These are phyloP conservation scores for Tolypocladium amazonense DNA, from an alignment of 2,329 filamentous ascomycete genomes.

Conservation along the genomic window DNA sequence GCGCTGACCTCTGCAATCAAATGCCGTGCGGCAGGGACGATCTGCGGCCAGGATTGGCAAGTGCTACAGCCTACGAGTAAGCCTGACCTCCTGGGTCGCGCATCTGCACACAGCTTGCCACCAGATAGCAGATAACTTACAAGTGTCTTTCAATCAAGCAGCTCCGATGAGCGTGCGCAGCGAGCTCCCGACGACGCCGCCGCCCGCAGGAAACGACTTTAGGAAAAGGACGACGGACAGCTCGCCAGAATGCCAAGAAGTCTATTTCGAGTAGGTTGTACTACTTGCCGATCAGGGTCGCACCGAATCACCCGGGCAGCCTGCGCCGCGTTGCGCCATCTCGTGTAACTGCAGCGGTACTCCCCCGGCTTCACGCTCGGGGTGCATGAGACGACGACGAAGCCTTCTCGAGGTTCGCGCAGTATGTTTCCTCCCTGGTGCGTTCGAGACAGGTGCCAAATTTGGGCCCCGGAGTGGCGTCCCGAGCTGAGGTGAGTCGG, in stretches of 20 bases:
- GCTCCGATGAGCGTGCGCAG: neutral
- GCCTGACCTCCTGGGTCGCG: neutral
- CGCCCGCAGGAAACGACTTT: neutral
- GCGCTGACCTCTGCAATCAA: neutral
- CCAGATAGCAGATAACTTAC: neutral
- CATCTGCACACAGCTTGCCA: neutral
- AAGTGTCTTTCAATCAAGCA: neutral
- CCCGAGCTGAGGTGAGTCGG: neutral
- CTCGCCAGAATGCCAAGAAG: neutral
- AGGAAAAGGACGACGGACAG: neutral
- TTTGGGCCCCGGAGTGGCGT: neutral
- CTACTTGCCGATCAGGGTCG: neutral
- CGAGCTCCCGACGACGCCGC: neutral
- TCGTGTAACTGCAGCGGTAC: neutral
- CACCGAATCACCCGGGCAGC: neutral
- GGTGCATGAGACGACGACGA: neutral
- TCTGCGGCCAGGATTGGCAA: neutral
- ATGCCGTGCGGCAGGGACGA: neutral
- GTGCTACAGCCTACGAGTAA: neutral
- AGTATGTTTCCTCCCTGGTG: neutral
- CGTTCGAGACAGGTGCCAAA: too few relatives aligned
- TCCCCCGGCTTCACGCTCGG: neutral
- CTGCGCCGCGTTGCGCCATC: neutral
- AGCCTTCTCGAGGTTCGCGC: neutral
- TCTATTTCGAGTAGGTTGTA: neutral